phyloP scores from a whole-genome alignment of 2,329 filamentous ascomycete genomes.

The Talaromyces amestolkiae region DNA sequence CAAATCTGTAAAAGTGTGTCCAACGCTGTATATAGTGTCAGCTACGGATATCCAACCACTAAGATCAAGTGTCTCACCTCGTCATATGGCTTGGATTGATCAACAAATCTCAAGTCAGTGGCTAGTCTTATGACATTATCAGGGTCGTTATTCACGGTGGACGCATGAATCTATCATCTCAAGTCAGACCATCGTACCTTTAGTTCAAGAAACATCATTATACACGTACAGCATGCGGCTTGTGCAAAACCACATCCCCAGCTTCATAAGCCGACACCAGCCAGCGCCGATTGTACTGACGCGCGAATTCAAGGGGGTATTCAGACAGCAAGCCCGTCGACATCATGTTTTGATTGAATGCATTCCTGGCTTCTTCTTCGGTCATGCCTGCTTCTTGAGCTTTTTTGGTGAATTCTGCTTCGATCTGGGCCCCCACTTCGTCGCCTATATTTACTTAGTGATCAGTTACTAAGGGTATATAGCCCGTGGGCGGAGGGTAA shows the following conservation, averaged over 20 bases:
- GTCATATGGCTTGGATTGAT: constrained; percentile 53
- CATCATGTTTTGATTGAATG: constrained; percentile 62
- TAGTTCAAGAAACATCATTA: too few species aligned
- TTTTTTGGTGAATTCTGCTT: constrained; percentile 40
- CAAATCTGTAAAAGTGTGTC: constrained; percentile 1
- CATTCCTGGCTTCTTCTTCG: constrained; percentile 52
- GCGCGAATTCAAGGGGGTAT: constrained; percentile 46
- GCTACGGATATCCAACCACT: background rate
- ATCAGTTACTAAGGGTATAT: too few species aligned
- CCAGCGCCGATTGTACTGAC: constrained; percentile 48
- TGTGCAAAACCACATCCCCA: constrained; percentile 49
- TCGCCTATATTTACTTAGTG: constrained; percentile 31
- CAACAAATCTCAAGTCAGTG: constrained; percentile 57
- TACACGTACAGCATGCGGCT: constrained; percentile 36
- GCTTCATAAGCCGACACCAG: constrained; percentile 55
- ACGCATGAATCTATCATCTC: constrained; percentile 54
- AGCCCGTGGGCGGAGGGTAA: too few species aligned
- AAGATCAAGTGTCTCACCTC: constrained; percentile 26
- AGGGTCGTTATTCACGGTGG: constrained; percentile 55
- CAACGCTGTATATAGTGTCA: background rate
- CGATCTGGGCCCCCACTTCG: constrained; percentile 50
- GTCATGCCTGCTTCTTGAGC: constrained; percentile 51
- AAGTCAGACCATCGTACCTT: background rate
- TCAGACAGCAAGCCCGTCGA: constrained; percentile 54
- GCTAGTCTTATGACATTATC: constrained; percentile 54